These are phyloP conservation scores for Euphrasia arctica DNA, from an alignment of 305 asterid species.

Conservation along the genomic window DNA sequence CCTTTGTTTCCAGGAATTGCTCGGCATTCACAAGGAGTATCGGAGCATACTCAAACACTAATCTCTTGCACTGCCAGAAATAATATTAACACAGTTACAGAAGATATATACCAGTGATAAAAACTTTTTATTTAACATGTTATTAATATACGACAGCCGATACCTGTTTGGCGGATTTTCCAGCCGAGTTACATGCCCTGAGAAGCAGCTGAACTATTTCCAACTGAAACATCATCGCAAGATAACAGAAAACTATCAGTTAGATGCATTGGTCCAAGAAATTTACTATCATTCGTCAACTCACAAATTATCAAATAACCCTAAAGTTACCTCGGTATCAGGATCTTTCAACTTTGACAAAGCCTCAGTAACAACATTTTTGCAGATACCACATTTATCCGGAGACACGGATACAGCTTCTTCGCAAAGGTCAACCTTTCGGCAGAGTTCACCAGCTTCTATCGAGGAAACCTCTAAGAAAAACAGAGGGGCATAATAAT, in stretches of 20 bases:
- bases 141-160: too few species aligned
- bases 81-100: too few species aligned
- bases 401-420: conserved; percentile 37
- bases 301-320: conserved; percentile 7
- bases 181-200: conserved; percentile 64
- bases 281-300: neutral
- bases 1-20: conserved; percentile 60
- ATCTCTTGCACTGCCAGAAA: conserved; percentile 56
- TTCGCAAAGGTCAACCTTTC: conserved; percentile 59
- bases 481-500: conserved; percentile 82
- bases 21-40: conserved; percentile 56
- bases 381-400: conserved; percentile 74
- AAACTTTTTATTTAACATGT: too few species aligned
- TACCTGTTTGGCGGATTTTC: conserved; percentile 58
- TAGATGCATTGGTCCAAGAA: neutral
- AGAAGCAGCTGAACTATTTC: conserved; percentile 71
- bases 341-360: conserved; percentile 81
- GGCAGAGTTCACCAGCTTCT: conserved; percentile 57
- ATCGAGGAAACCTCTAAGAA: conserved; percentile 60
- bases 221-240: conserved; percentile 47
- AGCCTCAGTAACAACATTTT: conserved; percentile 60
- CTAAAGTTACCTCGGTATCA: conserved; percentile 55
- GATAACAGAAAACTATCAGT: neutral
- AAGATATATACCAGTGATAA: too few species aligned
- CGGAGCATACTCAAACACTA: conserved; percentile 66